Percentiles rank a stretch among this genome's conserved stretches.
Conservation (phyloP, 345 rosid genomes). For the Raphanus raphanistrum region DNA sequence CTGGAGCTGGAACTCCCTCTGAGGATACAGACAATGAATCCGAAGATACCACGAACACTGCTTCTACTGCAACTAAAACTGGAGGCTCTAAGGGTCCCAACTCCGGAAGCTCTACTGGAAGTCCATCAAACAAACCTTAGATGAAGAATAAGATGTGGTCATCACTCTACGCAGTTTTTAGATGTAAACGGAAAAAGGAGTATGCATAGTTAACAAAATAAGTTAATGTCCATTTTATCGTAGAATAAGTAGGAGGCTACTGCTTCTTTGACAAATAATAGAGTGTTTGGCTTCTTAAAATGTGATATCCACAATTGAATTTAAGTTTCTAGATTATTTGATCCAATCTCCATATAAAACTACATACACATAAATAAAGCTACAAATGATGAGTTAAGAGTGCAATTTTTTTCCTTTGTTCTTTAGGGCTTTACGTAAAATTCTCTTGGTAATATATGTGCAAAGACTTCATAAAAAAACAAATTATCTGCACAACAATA, state of each 20-base stretch:
- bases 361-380: not conserved
- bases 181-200: too few species aligned
- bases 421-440: not conserved
- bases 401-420: not conserved
- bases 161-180: too few species aligned
- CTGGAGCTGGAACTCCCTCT: not conserved
- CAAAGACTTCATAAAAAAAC: not conserved
- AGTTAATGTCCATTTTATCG: too few species aligned
- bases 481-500: not conserved
- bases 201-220: too few species aligned
- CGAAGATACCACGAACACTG: not conserved
- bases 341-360: not conserved
- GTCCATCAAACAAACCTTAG: too few species aligned
- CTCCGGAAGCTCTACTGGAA: slow-evolving; percentile 12
- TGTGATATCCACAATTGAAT: not conserved
- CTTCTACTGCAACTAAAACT: not conserved
- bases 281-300: not conserved
- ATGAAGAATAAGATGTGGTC: too few species aligned
- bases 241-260: not conserved
- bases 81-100: not conserved
- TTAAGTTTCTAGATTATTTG: not conserved
- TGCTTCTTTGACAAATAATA: not conserved
- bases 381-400: not conserved
- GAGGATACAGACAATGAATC: not conserved
- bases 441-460: not conserved